Evolutionary conservation across 73 alveolate species (phyloP), one percentile per base, ranked within the genome.

Genomic region (Symbiodinium pilosum): DNA sequence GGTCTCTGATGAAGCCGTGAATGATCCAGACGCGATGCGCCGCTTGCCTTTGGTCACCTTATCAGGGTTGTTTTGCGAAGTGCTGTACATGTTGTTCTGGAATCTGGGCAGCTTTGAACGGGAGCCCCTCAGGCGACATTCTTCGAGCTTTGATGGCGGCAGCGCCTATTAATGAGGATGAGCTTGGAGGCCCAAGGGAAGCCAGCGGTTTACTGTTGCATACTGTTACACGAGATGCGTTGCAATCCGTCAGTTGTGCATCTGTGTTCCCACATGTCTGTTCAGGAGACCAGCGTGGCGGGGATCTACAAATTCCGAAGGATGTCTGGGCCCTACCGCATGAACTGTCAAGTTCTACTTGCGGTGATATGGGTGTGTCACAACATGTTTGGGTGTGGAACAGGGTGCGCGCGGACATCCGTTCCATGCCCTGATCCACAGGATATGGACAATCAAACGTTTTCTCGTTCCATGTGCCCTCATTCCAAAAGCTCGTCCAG

Each of bases 101-200:
- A 51, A 16, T 24, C 21, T 51, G 68, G 21, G 4, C 21, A 51
- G 34, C 73, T 54, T 8, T 54, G 73, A 24, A 26, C 64, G 16
- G 64, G 7, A 16, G 64, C 24, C 36, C n/a, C 32, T 20, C 84
- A 69, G 84, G 84, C 7, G 97, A 69, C 88, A 91, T 91, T 30
- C 56, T 91, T 54, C 88, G 97, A 1, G 89, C 97, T 2, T 52
- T 91, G 56, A 91, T 91, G 97, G 97, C 97, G 24, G 97, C 97
- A 11, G 47, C 97, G 26, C 97, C 97, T 47, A 69, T 91, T 51
- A 91, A 91, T 56, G 81, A 39, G 20, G 97, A 91, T 40, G 97
- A 91, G 40, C 88, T 91, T 28, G 97, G 97, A 42, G 97, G 97
- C 51, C 52, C n/a, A n/a, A n/a, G n/a, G n/a, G n/a, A n/a, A n/a